A percentile compares a stretch with the other conserved stretches of the same genome.
Conservation (phyloP, 306 rosid species). For the Herpetospermum pedunculosum region DNA sequence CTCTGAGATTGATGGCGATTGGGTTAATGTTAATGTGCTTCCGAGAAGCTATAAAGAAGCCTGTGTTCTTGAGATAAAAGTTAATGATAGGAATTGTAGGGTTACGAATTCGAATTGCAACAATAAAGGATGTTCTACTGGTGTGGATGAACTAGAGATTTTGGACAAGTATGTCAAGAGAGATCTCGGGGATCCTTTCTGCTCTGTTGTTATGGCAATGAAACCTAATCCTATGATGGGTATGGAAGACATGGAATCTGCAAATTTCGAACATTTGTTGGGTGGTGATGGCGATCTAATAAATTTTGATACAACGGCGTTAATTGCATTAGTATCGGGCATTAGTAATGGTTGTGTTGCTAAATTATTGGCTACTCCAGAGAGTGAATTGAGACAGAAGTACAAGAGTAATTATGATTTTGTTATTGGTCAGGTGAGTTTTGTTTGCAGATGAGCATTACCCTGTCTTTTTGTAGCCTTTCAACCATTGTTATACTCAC, state of each 20-base stretch:
- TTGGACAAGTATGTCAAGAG: conserved; percentile 4
- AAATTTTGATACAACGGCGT: conserved; percentile 83
- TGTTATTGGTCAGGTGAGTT: conserved; percentile 71
- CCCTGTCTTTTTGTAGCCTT: neutral
- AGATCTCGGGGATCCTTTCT: conserved; percentile 30
- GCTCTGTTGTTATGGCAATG: conserved; percentile 34
- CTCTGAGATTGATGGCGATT: conserved; percentile 49
- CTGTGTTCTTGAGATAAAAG: conserved; percentile 44
- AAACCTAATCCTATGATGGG: conserved; percentile 14
- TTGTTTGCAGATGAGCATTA: conserved; percentile 10
- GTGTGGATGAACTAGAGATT: conserved; percentile 17
- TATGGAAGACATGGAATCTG: conserved; percentile 8
- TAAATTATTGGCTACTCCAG: conserved; percentile 66
- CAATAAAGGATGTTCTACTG: conserved; percentile 14
- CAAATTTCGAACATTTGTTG: conserved; percentile 8
- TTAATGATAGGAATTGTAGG: conserved; percentile 12
- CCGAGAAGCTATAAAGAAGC: conserved; percentile 44
- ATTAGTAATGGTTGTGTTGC: conserved; percentile 66
- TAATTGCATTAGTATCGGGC: conserved; percentile 79
- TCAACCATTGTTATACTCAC: neutral
- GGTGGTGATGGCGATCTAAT: conserved; percentile 32
- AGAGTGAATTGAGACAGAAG: conserved; percentile 54
- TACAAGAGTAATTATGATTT: conserved; percentile 83
- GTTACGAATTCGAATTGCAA: conserved; percentile 10
- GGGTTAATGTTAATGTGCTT: conserved; percentile 50